These are phyloP conservation scores for Trichoderma breve DNA, from an alignment of 2,329 filamentous ascomycete genomes.

Conservation along the genomic window DNA sequence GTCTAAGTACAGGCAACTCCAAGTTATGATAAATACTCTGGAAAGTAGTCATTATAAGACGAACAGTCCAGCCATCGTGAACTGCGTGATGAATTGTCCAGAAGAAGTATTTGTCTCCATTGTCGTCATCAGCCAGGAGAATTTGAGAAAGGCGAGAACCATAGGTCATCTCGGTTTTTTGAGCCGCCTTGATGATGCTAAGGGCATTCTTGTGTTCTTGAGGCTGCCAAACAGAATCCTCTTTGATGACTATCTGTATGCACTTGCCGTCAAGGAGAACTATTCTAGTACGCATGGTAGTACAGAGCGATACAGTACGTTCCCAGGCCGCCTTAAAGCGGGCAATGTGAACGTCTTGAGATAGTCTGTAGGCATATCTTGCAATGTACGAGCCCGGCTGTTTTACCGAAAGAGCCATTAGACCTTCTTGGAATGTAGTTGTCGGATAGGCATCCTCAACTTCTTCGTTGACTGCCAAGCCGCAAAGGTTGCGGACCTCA, in stretches of 20 bases:
- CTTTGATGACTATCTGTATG: not conserved
- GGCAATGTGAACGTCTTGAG: not conserved
- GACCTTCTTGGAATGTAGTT: conserved; percentile 23
- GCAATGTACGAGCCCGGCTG: conserved; percentile 20
- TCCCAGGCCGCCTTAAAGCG: conserved; percentile 22
- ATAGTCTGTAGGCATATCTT: not conserved
- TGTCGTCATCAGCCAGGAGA: not conserved
- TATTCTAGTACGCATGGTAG: conserved; percentile 22
- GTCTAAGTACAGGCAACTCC: not conserved
- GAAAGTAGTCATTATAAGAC: conserved; percentile 22
- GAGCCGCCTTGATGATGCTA: not conserved
- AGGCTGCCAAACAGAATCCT: not conserved
- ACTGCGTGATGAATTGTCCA: conserved; percentile 31
- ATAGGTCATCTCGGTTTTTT: conserved; percentile 4
- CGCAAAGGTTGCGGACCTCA: not conserved
- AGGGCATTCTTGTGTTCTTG: not conserved
- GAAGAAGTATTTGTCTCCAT: conserved; percentile 21
- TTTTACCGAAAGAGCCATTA: conserved; percentile 21
- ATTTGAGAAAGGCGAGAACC: conserved; percentile 4
- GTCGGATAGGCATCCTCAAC: conserved; percentile 22
- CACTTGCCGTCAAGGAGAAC: conserved; percentile 5
- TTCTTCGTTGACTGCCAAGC: not conserved
- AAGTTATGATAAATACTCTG: conserved; percentile 12
- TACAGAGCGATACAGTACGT: not conserved
- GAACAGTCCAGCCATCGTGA: conserved; percentile 32